A percentile compares a stretch with the other conserved stretches of the same genome.
Evolutionary conservation across 129 eudicot genomes (phyloP).

Genomic region (Chrysanthemum seticuspe): DNA sequence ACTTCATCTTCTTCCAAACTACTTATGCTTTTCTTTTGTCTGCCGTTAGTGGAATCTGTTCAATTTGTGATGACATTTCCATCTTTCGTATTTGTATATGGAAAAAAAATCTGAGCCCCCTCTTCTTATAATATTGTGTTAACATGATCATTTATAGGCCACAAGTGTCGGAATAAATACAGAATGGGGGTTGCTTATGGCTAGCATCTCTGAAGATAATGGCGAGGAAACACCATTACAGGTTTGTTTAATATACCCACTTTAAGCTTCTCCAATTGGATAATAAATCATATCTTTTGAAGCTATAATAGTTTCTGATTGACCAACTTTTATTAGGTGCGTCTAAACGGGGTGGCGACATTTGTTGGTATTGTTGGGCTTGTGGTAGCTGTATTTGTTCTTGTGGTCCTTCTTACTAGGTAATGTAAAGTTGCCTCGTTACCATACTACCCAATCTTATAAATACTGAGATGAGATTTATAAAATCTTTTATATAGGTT

Average conservation of each 20-base stretch:
- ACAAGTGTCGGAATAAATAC: slow-evolving; percentile 95
- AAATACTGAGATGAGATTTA: slow-evolving; percentile 12
- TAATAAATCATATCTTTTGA: background rate
- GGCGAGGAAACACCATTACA: slow-evolving; percentile 99
- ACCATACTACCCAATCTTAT: background rate
- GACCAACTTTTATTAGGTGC: slow-evolving; percentile 48
- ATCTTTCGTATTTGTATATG: background rate
- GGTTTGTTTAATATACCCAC: slow-evolving; percentile 36
- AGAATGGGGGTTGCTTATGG: slow-evolving; percentile 99
- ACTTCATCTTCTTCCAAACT: background rate
- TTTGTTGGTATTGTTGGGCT: slow-evolving; percentile 92
- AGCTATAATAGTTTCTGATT: background rate
- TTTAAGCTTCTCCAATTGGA: background rate
- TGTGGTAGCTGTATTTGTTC: slow-evolving; percentile 71
- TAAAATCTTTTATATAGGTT: slow-evolving; percentile 39
- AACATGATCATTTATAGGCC: slow-evolving; percentile 45
- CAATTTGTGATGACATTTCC: too few relatives aligned
- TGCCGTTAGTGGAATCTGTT: too few relatives aligned
- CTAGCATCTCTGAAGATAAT: slow-evolving; percentile 95
- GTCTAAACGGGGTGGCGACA: slow-evolving; percentile 92
- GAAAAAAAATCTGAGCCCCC: background rate
- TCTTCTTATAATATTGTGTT: background rate
- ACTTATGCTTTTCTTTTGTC: too few relatives aligned
- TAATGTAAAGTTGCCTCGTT: slow-evolving; percentile 21
- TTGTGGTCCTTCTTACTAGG: slow-evolving; percentile 71